Conservation (phyloP, 805 yeast genomes). For the Teunomyces funiuensis region DNA sequence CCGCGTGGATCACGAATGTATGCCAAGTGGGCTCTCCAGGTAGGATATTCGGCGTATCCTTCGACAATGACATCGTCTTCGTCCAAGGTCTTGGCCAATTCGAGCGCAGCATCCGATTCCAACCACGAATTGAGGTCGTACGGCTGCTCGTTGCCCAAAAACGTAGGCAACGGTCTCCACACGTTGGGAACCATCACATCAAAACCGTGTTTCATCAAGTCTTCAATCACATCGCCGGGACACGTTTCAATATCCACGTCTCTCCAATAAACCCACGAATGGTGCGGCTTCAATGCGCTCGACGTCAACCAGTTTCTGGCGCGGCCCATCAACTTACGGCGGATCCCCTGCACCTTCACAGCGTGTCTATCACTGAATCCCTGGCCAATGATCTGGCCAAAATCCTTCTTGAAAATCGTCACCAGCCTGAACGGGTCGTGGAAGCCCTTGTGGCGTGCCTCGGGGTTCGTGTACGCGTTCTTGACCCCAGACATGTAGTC, state of each 20-base stretch:
- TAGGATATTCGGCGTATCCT: slow-evolving; percentile 84
- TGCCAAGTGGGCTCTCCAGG: slow-evolving; percentile 82
- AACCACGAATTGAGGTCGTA: slow-evolving; percentile 97
- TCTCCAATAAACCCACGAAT: slow-evolving; percentile 91
- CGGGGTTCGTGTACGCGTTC: slow-evolving; percentile 62
- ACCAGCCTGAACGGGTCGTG: slow-evolving; percentile 72
- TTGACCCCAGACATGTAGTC: slow-evolving; percentile 56
- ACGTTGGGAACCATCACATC: slow-evolving; percentile 86
- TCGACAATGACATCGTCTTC: slow-evolving; percentile 88
- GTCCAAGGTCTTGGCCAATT: slow-evolving; percentile 59
- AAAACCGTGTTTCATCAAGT: slow-evolving; percentile 63
- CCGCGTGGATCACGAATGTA: slow-evolving; percentile 65
- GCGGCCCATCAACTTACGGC: slow-evolving; percentile 82
- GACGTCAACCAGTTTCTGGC: slow-evolving; percentile 84
- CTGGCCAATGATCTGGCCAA: slow-evolving; percentile 83
- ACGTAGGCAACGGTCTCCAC: slow-evolving; percentile 95
- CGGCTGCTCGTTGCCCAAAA: slow-evolving; percentile 88
- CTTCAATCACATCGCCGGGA: slow-evolving; percentile 73
- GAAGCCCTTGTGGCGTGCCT: slow-evolving; percentile 55
- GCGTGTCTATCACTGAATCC: slow-evolving; percentile 83
- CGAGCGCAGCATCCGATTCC: slow-evolving; percentile 76
- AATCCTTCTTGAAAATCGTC: slow-evolving; percentile 77
- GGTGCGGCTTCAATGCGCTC: slow-evolving; percentile 74
- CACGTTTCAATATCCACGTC: slow-evolving; percentile 84
- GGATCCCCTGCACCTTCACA: slow-evolving; percentile 79